Evolutionary conservation across 805 yeast genomes (phyloP), one percentile per base, ranked within the genome.

Genomic region (Myxozyma nipponensis): DNA sequence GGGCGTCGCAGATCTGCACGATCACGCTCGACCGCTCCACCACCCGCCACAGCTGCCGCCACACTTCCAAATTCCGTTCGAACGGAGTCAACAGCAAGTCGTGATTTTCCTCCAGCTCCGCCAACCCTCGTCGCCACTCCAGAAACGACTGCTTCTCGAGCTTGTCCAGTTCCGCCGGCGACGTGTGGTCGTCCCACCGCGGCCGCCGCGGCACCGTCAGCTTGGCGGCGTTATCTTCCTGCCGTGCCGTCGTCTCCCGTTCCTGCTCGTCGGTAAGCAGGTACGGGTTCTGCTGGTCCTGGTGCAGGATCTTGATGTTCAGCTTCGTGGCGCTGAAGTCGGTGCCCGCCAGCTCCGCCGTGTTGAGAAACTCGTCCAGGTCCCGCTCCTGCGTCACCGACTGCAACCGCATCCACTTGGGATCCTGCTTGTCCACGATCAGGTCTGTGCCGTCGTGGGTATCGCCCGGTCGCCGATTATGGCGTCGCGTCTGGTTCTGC

Each of bases 11-110:
- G 72, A 93, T 93, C 67, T 93, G 98, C 4, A 93, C 97, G 36
- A 93, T 81, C 62, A 93, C 75, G 68, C 91, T 96, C 22, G 93
- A 86, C 65, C 98, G 80, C 69, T 93, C 98, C 22, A 89, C 86
- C 39, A 93, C 98, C 71, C 98, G 79, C 98, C 98, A 93, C 58
- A 93, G 73, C 70, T 93, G 98, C 66, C 93, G 82, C 98, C 98
- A 93, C 51, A 93, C 97, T 74, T 91, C 96, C 57, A 93, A 74
- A 67, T 93, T 93, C 72, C 98, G 81, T 72, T 93, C 98, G 65
- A 91, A 93, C 3, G 98, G 98, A 0, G 98, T 93, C 66, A 93
- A 76, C 52, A 90, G 72, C 62, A 93, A 73, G 67, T 91, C 95
- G 58, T 88, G 81, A 60, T 77, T 78, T 66, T 91, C 95, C 57